Conservation (phyloP, 2,329 filamentous ascomycete species). For the Lecanosticta acicola region DNA sequence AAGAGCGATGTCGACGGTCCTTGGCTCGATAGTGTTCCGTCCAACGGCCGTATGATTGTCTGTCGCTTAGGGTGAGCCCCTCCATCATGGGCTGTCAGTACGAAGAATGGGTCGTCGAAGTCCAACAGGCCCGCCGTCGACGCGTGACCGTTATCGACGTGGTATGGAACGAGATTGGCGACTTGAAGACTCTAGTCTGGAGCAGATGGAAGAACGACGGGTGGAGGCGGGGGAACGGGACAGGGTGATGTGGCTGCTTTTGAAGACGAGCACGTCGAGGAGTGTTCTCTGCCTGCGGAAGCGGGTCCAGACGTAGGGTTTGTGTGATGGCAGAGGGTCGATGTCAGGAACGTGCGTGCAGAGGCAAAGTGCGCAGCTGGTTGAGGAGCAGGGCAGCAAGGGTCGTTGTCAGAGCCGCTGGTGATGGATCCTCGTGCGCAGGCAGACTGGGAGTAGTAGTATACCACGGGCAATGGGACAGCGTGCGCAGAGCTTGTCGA, state of each 20-base stretch:
- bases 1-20: conserved; percentile 23
- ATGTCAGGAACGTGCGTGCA: background rate
- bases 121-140: background rate
- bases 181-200: too few relatives aligned
- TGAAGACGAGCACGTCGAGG: background rate
- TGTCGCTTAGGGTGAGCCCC: conserved; percentile 18
- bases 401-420: conserved; percentile 11
- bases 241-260: background rate
- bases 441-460: conserved; percentile 16
- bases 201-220: background rate
- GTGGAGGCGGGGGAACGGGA: background rate
- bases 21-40: conserved; percentile 10
- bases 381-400: conserved; percentile 9
- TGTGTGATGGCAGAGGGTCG: too few relatives aligned
- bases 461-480: conserved; percentile 12
- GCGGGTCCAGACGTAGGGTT: too few relatives aligned
- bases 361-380: background rate
- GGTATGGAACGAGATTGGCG: too few relatives aligned
- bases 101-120: too few relatives aligned
- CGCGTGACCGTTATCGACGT: background rate
- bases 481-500: background rate
- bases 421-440: conserved; percentile 18
- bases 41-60: conserved; percentile 11
- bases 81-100: conserved; percentile 11
- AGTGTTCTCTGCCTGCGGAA: too few relatives aligned